phyloP scores from a whole-genome alignment of 495 filamentous ascomycete species.

The Massariosphaeria phaeospora region DNA sequence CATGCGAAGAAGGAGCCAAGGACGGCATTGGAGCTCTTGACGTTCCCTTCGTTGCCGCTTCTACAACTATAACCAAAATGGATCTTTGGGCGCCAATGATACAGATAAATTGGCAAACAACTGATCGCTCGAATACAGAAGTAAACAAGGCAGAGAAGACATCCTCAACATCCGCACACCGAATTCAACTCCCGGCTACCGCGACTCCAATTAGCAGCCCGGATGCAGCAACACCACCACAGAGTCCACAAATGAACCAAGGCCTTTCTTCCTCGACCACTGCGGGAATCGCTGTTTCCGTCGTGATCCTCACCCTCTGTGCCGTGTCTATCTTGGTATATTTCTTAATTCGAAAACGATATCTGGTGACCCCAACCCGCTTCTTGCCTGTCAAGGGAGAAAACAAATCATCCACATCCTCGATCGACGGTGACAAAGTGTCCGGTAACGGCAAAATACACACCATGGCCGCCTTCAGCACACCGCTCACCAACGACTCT shows the following conservation, averaged over 20 bases:
- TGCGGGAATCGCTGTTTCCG: background rate
- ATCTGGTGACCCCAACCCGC: background rate
- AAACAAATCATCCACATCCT: no score
- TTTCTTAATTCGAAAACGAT: slow-evolving; percentile 1
- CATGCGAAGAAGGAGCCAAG: background rate
- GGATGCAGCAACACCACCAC: background rate
- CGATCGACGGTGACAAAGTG: no score
- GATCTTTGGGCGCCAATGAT: slow-evolving; percentile 14
- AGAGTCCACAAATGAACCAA: background rate
- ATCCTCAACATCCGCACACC: background rate
- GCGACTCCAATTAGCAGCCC: background rate
- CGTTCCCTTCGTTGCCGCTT: slow-evolving; percentile 3
- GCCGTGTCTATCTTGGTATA: background rate
- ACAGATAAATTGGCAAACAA: slow-evolving; percentile 7
- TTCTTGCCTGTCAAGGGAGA: background rate
- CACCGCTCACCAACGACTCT: background rate
- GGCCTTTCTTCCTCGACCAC: background rate
- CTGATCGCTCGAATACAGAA: background rate
- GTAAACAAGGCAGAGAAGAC: background rate
- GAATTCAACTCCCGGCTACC: background rate
- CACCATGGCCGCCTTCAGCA: background rate
- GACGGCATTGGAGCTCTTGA: background rate
- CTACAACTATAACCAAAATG: slow-evolving; percentile 2
- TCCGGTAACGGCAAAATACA: slow-evolving; percentile 8
- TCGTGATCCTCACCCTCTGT: slow-evolving; percentile 1